Base-by-base conservation (phyloP, 2,329 filamentous ascomycete species). In the Dothideomycetidae sp. region DNA sequence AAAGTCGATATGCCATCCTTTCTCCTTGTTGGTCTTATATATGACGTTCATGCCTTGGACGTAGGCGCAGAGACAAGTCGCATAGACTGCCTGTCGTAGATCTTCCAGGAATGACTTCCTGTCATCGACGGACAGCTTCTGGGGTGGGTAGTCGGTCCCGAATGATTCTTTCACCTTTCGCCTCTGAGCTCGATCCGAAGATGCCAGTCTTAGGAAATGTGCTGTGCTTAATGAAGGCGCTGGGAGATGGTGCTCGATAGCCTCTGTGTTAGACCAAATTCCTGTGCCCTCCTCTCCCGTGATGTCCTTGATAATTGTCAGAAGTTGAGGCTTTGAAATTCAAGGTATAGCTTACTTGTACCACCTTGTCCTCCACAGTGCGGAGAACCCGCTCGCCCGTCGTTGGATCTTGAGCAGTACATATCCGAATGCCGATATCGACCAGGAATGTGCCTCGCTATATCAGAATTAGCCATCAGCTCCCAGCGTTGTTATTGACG, bases 41-140 rank as follows among this genome's bases (percentile, higher is more conserved):
- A 81, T 73, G 33, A 80, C 57, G 48, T 78, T 71, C 33, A 81
- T 60, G 5, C 77, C 77, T 53, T 82, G 75, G 29, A 71, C 68
- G 52, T 74, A 81, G 5, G 71, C 71, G 1, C 64, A 62, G 0
- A 81, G 60, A 50, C 73, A 78, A 3, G 68, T 63, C 29, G 63
- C 66, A 47, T 78, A 81, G 1, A 73, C 70, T 4, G 77, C 73
- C 37, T 62, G 56, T n/a, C 68, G 66, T 13, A 81, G 55, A 17
- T 68, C 63, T 44, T 78, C 67, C 33, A 78, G 52, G 42, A 78
- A 71, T 0, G 52, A 48, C 10, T 52, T 51, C 30, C 56, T 53
- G 38, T 55, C 50, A 10, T 52, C 32, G 12, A 52, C 37, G 2
- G 51, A 44, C 10, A 65, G 41, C 10, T 51, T 45, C 32, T 53